phyloP scores from a whole-genome alignment of 192 early-diverging fungal genomes.

The Coemansia sp. region DNA sequence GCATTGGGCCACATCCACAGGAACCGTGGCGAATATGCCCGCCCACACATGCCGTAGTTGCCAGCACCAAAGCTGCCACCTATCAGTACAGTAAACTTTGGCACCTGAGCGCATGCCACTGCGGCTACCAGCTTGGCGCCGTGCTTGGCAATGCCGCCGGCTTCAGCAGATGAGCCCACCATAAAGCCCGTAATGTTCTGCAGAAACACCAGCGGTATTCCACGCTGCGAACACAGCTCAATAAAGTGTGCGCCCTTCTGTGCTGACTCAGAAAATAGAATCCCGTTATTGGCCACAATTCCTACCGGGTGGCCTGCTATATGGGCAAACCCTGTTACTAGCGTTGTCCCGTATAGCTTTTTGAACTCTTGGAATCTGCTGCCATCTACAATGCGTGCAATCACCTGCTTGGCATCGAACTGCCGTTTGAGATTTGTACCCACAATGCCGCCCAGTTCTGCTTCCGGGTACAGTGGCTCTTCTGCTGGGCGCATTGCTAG shows the following conservation, averaged over 20 bases:
- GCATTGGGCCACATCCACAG: conserved; percentile 96
- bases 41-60: conserved; percentile 98
- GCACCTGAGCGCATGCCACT: conserved; percentile 88
- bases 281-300: conserved; percentile 94
- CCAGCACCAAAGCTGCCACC: conserved; percentile 79
- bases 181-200: conserved; percentile 98
- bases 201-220: conserved; percentile 86
- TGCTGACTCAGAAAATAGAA: conserved; percentile 90
- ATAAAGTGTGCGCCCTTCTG: conserved; percentile 96
- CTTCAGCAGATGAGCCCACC: conserved; percentile 92
- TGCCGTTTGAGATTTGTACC: conserved; percentile 85
- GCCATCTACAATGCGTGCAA: conserved; percentile 93
- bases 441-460: conserved; percentile 92
- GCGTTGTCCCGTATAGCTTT: conserved; percentile 80
- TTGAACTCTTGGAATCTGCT: conserved; percentile 92
- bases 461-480: conserved; percentile 74
- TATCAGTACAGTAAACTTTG: conserved; percentile 86
- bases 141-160: conserved; percentile 95
- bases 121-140: conserved; percentile 96
- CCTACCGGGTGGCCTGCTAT: conserved; percentile 89
- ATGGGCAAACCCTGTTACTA: conserved; percentile 89
- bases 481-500: conserved; percentile 56
- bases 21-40: conserved; percentile 90
- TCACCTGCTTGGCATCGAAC: conserved; percentile 89
- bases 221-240: conserved; percentile 83